Percentiles rank a stretch among this genome's conserved stretches.
Conservation (phyloP, 352 stramenopile genomes). For the Peronospora tabacina region DNA sequence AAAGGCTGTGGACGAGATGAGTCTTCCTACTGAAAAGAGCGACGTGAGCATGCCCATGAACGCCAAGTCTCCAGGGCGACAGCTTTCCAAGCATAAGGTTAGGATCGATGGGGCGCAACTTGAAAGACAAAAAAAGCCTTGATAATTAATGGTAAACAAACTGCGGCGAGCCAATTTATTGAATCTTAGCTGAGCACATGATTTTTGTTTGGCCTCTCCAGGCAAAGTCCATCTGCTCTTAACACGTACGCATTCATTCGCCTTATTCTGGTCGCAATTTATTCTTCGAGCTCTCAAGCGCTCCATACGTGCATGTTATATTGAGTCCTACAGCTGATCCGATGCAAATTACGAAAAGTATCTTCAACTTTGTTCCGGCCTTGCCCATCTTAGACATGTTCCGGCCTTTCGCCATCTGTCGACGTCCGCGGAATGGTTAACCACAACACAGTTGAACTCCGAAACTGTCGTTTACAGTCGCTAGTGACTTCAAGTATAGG, state of each 20-base stretch:
- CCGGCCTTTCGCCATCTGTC: conserved; percentile 18
- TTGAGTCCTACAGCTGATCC: conserved; percentile 12
- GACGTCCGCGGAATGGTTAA: not conserved
- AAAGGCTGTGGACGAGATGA: conserved; percentile 70
- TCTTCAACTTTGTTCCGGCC: conserved; percentile 19
- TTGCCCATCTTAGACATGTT: conserved; percentile 16
- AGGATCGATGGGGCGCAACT: no score
- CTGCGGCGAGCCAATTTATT: no score
- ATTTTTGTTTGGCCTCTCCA: no score
- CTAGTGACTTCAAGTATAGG: no score
- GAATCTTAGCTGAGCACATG: no score
- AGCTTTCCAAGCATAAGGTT: no score
- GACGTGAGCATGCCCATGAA: conserved; percentile 73
- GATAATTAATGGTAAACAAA: conserved; percentile 44
- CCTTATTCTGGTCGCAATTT: no score
- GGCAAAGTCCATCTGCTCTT: no score
- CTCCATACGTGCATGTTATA: conserved; percentile 48
- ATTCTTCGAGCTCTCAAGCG: no score
- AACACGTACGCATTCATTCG: no score
- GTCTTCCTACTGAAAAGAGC: conserved; percentile 56
- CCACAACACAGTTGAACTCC: no score
- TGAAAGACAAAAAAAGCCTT: conserved; percentile 9
- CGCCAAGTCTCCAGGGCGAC: conserved; percentile 32
- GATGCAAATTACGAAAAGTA: conserved; percentile 6
- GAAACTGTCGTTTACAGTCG: no score